Conservation (phyloP, 2,329 filamentous ascomycete genomes). For the Bipolaris gigantea region DNA sequence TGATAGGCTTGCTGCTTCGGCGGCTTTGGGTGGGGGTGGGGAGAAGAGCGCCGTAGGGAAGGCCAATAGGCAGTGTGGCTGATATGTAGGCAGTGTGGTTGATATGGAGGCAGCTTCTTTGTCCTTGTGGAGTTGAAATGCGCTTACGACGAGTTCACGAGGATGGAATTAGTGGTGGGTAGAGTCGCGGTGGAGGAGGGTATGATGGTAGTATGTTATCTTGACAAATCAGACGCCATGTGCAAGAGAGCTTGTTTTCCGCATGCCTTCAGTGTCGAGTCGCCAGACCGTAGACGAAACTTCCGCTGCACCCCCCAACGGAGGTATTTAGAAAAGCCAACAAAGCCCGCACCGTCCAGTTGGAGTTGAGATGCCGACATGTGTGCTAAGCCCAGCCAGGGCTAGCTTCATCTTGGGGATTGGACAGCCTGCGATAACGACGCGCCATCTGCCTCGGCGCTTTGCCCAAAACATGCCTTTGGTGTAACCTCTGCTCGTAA, state of each 20-base stretch:
- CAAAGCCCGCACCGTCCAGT: background rate
- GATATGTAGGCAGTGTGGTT: background rate
- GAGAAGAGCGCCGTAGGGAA: background rate
- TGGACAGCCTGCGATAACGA: conserved; percentile 20
- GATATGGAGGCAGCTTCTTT: background rate
- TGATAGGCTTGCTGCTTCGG: background rate
- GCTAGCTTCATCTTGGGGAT: background rate
- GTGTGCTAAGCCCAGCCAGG: conserved; percentile 1
- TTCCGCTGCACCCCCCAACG: background rate
- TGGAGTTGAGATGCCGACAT: background rate
- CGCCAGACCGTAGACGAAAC: background rate
- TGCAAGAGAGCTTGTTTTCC: background rate
- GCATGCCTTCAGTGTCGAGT: background rate
- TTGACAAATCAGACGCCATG: background rate
- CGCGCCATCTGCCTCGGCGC: conserved; percentile 15
- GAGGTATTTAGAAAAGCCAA: background rate
- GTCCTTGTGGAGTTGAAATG: background rate
- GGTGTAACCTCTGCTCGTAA: background rate
- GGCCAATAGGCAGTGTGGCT: background rate
- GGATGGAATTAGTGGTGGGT: background rate
- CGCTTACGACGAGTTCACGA: background rate
- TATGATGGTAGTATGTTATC: background rate
- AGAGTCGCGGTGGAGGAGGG: background rate
- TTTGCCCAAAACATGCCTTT: background rate
- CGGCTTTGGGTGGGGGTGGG: background rate